These are phyloP conservation scores for Boletus patriciae DNA, from an alignment of 768 basidiomycete species.

Conservation along the genomic window DNA sequence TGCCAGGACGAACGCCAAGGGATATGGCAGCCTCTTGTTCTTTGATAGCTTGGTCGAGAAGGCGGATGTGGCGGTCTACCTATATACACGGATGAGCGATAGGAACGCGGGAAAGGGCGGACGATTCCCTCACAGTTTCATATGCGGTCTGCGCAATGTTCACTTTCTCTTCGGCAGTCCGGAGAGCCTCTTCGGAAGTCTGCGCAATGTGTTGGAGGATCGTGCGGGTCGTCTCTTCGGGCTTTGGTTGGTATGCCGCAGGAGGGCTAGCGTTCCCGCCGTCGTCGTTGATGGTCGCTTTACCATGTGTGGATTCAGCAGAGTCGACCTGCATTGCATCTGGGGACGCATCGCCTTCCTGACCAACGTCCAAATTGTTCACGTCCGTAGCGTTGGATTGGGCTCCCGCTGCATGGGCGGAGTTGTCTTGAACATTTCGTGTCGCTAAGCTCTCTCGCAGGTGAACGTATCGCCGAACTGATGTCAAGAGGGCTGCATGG, in stretches of 20 bases:
- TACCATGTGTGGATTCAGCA: background rate
- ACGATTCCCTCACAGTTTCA: slow-evolving; percentile 54
- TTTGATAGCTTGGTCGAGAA: slow-evolving; percentile 73
- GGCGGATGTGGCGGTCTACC: slow-evolving; percentile 78
- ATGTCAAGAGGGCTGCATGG: slow-evolving; percentile 42
- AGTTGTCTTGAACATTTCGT: background rate
- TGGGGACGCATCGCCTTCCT: background rate
- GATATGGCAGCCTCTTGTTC: slow-evolving; percentile 58
- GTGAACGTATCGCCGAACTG: slow-evolving; percentile 48
- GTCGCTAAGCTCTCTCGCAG: slow-evolving; percentile 33
- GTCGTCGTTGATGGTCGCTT: background rate
- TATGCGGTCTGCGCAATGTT: slow-evolving; percentile 69
- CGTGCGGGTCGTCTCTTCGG: slow-evolving; percentile 43
- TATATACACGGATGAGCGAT: slow-evolving; percentile 28
- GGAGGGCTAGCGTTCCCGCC: background rate
- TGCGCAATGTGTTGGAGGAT: slow-evolving; percentile 59
- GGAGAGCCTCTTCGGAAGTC: slow-evolving; percentile 57
- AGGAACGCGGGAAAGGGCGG: background rate
- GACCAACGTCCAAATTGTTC: background rate
- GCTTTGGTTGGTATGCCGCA: slow-evolving; percentile 14
- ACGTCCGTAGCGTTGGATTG: background rate
- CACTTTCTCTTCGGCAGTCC: slow-evolving; percentile 74
- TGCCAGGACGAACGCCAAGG: slow-evolving; percentile 52
- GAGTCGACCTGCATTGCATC: slow-evolving; percentile 11
- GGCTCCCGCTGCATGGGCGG: background rate